Base-by-base conservation (phyloP, 1,284 basidiomycete genomes). In the Limonomyces culmigenus region DNA sequence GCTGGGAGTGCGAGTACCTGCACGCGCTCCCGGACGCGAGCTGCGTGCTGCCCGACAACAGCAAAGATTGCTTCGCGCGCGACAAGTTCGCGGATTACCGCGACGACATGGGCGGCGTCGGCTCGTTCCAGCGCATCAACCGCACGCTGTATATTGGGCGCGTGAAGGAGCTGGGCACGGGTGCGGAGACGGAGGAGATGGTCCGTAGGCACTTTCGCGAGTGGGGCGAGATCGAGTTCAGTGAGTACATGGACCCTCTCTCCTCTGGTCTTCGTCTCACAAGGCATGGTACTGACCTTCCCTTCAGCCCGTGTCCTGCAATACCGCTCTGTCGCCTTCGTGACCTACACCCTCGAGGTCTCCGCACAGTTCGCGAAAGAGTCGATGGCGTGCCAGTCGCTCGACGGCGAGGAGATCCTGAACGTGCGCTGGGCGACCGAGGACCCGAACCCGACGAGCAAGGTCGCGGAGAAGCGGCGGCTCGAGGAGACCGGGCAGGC, bases 51-150 rank as follows among this genome's bases (percentile, higher is more conserved):
- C 85, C 88, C 0, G 92, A 97, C 55, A 79, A 81, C 33, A 89
- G 89, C 3, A 84, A 91, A 51, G 93, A 99, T 55, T 91, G 89
- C 53, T 99, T 99, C 52, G 91, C 89, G 1, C 68, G 93, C 38
- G 91, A 96, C 62, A 97, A 97, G 60, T 95, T 96, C 55, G 67
- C 91, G 1, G 89, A 92, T 54, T 99, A 97, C 59, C 67, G 93
- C 44, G 93, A 99, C 54, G 95, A 99, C 57, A 98, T 99, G 93
- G 95, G 93, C 46, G 93, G 93, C 54, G 93, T 97, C 17, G 93
- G 93, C 15, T 88, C 85, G 38, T 96, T 98, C 59, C 85, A 81
- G 50, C 64, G 91, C 29, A 76, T 89, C 53, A 99, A 98, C 54
- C 64, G 92, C 41, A 98, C 95, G 31, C 55, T 99, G 14, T 99